Conservation (phyloP, 1,139 yeast species). For the Hansenula sp. region DNA sequence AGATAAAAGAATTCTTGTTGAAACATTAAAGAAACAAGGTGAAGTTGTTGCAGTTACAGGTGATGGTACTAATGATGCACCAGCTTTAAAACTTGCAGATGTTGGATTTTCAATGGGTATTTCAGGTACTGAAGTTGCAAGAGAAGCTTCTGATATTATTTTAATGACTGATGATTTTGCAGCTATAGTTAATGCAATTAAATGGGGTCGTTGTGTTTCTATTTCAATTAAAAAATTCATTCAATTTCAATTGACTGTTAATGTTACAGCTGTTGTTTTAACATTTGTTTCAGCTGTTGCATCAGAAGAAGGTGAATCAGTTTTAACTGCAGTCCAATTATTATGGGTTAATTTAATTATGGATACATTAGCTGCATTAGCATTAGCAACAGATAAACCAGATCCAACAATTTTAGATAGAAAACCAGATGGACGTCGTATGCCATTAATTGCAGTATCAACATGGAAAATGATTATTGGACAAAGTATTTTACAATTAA, state of each 20-base stretch:
- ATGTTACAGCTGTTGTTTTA: conserved; percentile 87
- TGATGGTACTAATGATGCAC: conserved; percentile 96
- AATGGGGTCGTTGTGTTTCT: conserved; percentile 98
- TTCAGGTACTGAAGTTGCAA: conserved; percentile 90
- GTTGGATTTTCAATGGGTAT: conserved; percentile 95
- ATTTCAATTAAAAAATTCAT: conserved; percentile 91
- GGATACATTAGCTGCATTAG: conserved; percentile 98
- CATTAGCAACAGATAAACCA: conserved; percentile 96
- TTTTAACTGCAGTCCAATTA: conserved; percentile 92
- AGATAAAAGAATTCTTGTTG: conserved; percentile 84
- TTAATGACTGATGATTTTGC: conserved; percentile 94
- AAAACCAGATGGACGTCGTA: conserved; percentile 78
- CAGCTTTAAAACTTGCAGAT: conserved; percentile 88
- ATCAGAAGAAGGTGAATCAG: conserved; percentile 71
- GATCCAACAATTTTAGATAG: conserved; percentile 73
- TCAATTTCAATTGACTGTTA: conserved; percentile 94
- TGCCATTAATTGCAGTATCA: conserved; percentile 79
- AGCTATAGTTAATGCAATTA: conserved; percentile 95
- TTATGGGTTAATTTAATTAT: conserved; percentile 96
- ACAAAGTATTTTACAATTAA: conserved; percentile 73
- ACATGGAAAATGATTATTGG: conserved; percentile 99
- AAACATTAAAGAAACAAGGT: conserved; percentile 71
- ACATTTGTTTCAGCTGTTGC: conserved; percentile 95
- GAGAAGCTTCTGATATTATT: conserved; percentile 93
- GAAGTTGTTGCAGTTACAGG: conserved; percentile 99